Conservation (phyloP, 352 stramenopile genomes). For the Pythium sp. region DNA sequence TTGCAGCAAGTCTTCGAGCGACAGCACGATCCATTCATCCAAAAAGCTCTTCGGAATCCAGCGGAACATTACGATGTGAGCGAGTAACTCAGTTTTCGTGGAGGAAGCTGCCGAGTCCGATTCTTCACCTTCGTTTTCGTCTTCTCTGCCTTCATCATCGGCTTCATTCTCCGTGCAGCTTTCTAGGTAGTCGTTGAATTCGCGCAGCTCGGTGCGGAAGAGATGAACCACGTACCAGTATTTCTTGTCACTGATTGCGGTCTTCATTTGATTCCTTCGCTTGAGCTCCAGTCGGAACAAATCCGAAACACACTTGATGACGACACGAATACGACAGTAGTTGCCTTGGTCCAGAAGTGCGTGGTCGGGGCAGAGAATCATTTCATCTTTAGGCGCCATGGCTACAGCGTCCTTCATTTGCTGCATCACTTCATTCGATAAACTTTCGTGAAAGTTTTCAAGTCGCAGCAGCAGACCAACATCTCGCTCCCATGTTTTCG, state of each 20-base stretch:
- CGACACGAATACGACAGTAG: slow-evolving; percentile 29
- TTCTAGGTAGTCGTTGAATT: slow-evolving; percentile 34
- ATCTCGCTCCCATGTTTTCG: slow-evolving; percentile 44
- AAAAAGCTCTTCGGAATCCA: slow-evolving; percentile 41
- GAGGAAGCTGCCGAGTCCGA: background rate
- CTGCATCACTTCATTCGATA: slow-evolving; percentile 36
- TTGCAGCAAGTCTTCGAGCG: slow-evolving; percentile 46
- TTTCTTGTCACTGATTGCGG: slow-evolving; percentile 42
- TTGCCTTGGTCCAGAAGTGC: slow-evolving; percentile 8
- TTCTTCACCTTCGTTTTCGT: slow-evolving; percentile 6
- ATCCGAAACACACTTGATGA: slow-evolving; percentile 37
- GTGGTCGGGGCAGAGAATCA: slow-evolving; percentile 10
- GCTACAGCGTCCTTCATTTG: slow-evolving; percentile 15
- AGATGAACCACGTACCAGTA: slow-evolving; percentile 44
- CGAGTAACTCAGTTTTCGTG: slow-evolving; percentile 17
- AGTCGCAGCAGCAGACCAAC: slow-evolving; percentile 47
- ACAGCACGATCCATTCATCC: slow-evolving; percentile 53
- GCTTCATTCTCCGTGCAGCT: background rate
- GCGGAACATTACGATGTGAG: slow-evolving; percentile 31
- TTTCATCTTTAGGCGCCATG: background rate
- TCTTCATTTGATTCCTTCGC: slow-evolving; percentile 29
- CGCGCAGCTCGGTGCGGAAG: slow-evolving; percentile 39
- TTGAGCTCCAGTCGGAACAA: slow-evolving; percentile 56
- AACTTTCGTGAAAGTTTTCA: slow-evolving; percentile 38
- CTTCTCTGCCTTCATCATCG: slow-evolving; percentile 10